Base-by-base conservation (phyloP, 345 rosid genomes). In the Ceriops tagal region DNA sequence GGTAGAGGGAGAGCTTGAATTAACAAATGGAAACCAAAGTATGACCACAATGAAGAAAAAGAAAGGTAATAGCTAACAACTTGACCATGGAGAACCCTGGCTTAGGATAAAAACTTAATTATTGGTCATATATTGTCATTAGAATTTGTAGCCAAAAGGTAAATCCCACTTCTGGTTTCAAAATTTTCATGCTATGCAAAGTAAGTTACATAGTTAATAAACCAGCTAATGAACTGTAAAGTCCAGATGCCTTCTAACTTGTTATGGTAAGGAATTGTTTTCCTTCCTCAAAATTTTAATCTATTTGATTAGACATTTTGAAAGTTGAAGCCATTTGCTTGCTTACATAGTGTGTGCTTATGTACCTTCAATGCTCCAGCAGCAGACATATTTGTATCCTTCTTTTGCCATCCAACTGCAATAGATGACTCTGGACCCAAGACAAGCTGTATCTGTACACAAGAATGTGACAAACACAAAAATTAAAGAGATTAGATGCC, bases 381-480 rank as follows among this genome's bases (percentile, higher is more conserved):
- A 78, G 95, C 96, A 80, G 96, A 78, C 76, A 79, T 83, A 71
- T 82, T 85, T 81, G 85, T 82, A n/a, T 89, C 92, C 83, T 82
- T 88, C 85, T 84, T 90, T 72, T 76, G 85, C 96, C 96, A 96
- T 62, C 99, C 97, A 55, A 89, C 90, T 67, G 82, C 72, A 71
- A 92, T 75, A 64, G 92, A 88, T 76, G 99, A 86, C 71, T 87
- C 86, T 68, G 76, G 69, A 81, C 99, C 96, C 74, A 92, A 67
- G 68, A 84, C 66, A 79, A 96, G 86, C 67, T 88, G 89, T 82
- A 92, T 89, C 97, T 95, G 81, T 55, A 73, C 51, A 64, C 37
- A n/a, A 53, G 30, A 62, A 61, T n/a, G 31, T 21, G 60, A 53
- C 6, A 62, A 67, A 53, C 34, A 66, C 68, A 62, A 58, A 69